phyloP scores from a whole-genome alignment of 1,139 yeast genomes.

The Debaryomycetaceae sp. region DNA sequence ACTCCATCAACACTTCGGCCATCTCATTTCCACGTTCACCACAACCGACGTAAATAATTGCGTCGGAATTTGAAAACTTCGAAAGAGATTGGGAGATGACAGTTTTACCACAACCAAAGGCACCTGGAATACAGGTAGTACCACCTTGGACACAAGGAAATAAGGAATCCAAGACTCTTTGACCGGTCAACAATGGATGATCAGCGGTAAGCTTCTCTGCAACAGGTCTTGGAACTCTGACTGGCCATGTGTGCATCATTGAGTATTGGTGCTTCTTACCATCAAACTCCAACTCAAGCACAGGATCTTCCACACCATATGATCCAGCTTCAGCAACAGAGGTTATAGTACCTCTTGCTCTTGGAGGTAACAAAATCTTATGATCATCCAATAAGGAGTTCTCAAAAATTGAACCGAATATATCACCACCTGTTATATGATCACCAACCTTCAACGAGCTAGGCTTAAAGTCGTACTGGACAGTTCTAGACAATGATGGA shows the following conservation, averaged over 20 bases:
- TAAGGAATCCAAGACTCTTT: conserved; percentile 94
- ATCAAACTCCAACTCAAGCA: conserved; percentile 91
- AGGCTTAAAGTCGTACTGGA: conserved; percentile 85
- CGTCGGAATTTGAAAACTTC: conserved; percentile 94
- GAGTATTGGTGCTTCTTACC: conserved; percentile 78
- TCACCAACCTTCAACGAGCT: conserved; percentile 82
- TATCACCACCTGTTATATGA: conserved; percentile 97
- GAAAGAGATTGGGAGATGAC: conserved; percentile 97
- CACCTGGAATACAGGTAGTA: conserved; percentile 99
- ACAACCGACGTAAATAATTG: conserved; percentile 89
- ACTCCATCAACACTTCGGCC: conserved; percentile 99
- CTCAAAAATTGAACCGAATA: conserved; percentile 90
- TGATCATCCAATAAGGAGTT: conserved; percentile 90
- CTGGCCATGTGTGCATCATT: conserved; percentile 99
- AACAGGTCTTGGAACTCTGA: conserved; percentile 98
- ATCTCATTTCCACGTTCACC: conserved; percentile 98
- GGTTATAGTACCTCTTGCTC: conserved; percentile 96
- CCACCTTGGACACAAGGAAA: conserved; percentile 99
- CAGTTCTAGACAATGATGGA: conserved; percentile 82
- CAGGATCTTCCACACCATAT: conserved; percentile 83
- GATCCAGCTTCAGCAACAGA: conserved; percentile 87
- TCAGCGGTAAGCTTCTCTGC: conserved; percentile 91
- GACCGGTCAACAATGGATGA: conserved; percentile 95
- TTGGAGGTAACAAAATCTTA: conserved; percentile 92
- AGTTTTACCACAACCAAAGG: conserved; percentile 99